These are phyloP conservation scores for Jackrogersella minutella DNA, from an alignment of 495 filamentous ascomycete genomes.

Conservation along the genomic window DNA sequence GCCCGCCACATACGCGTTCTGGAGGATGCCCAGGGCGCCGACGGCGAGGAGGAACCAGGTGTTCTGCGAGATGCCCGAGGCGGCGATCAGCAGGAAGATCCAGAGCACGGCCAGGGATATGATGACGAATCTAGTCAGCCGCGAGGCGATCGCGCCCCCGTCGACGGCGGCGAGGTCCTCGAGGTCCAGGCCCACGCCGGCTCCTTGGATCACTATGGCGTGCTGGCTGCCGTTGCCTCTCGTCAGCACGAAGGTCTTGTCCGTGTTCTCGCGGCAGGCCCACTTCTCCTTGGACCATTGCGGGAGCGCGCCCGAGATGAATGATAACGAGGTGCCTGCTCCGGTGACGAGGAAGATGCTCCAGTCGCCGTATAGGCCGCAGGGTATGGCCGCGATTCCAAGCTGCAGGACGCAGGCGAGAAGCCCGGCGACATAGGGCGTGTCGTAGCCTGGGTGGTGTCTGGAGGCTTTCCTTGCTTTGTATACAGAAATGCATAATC, in stretches of 20 bases:
- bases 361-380: constrained; percentile 54
- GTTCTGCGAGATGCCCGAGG: constrained; percentile 44
- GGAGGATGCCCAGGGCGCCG: constrained; percentile 56
- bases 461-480: not conserved
- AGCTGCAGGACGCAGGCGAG: constrained; percentile 49
- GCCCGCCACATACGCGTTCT: constrained; percentile 53
- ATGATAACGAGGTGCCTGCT: constrained; percentile 50
- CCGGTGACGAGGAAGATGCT: constrained; percentile 53
- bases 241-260: constrained; percentile 50
- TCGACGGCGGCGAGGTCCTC: constrained; percentile 53
- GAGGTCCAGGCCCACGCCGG: constrained; percentile 52
- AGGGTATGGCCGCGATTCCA: constrained; percentile 56
- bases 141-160: not conserved
- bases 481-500: constrained; percentile 13
- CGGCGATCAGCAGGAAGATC: constrained; percentile 52
- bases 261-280: constrained; percentile 47
- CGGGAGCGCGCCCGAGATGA: constrained; percentile 46
- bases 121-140: not conserved
- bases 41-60: constrained; percentile 57
- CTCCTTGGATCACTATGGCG: constrained; percentile 52
- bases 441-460: not conserved
- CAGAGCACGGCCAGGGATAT: constrained; percentile 47
- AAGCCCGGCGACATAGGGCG: constrained; percentile 1
- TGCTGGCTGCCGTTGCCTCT: constrained; percentile 56
- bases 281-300: constrained; percentile 64